Base-by-base conservation (phyloP, 2,329 filamentous ascomycete genomes). In the Laburnicola sp. region DNA sequence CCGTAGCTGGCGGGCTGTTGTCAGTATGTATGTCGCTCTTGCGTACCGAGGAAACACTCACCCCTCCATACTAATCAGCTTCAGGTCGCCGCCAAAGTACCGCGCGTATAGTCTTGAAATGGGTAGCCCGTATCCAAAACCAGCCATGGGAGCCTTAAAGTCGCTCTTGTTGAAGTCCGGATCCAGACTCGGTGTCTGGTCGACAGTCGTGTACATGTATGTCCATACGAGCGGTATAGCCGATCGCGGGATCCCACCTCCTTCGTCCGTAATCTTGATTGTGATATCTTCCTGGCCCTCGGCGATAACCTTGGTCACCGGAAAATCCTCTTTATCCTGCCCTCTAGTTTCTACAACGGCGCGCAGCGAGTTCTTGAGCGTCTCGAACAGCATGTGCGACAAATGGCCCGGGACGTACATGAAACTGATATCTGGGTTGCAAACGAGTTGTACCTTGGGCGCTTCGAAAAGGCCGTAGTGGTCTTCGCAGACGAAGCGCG, bases 371-470 rank as follows among this genome's bases (percentile, higher is more conserved):
- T 99, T 99, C 79, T 99, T 99, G 72, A 99, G 81, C 2, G 94
- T 99, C 78, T 99, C 94, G 75, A 99, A 99, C 45, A 99, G 87
- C 94, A 99, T 99, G 77, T 99, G 94, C 62, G 91, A 96, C 74
- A 99, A 74, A 76, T 99, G 94, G n/a, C 94, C 94, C 0, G 94
- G 94, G 47, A 99, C 94, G 71, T 99, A 99, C 94, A 99, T 99
- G 78, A 99, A 99, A 79, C 95, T 88, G 67, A 99, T 82, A 73
- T 95, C 86, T 16, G 91, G 88, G 68, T 92, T 91, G 80, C 94
- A 99, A 54, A 99, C 90, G 50, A 99, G 87, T 75, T 97, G 92
- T 61, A 99, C 88, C 74, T 96, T 95, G 49, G 94, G 94, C 6
- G 94, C 92, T 70, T 97, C 93, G 67, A 97, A 99, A 8, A 99